A percentile compares a stretch with the other conserved stretches of the same genome.
Conservation (phyloP, 345 rosid species). For the Arabidopsis arenosa region DNA sequence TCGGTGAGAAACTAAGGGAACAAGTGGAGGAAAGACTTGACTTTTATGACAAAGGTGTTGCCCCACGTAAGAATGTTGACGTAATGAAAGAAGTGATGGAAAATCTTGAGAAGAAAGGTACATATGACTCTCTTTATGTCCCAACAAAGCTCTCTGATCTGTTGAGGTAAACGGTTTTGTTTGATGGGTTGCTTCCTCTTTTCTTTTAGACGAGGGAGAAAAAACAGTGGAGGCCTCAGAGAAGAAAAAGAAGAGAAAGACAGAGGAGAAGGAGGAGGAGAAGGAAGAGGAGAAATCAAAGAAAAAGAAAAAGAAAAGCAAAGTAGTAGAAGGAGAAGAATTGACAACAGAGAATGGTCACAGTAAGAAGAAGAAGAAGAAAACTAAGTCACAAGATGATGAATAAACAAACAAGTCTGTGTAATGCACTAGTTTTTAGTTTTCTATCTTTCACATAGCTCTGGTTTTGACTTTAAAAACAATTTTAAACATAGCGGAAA, state of each 20-base stretch:
- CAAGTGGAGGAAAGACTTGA: constrained; percentile 95
- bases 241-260: constrained; percentile 52
- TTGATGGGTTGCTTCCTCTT: constrained; percentile 10
- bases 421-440: not conserved
- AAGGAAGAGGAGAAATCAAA: constrained; percentile 43
- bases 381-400: constrained; percentile 48
- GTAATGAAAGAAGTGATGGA: constrained; percentile 87
- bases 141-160: constrained; percentile 12
- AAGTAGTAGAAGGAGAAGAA: constrained; percentile 54
- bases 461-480: constrained; percentile 6
- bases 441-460: constrained; percentile 3
- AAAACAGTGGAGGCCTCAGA: constrained; percentile 51
- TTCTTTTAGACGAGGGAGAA: constrained; percentile 51
- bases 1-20: constrained; percentile 91
- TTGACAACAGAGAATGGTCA: constrained; percentile 43
- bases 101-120: constrained; percentile 61
- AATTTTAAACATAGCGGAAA: not conserved
- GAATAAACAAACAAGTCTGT: constrained; percentile 35
- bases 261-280: constrained; percentile 31
- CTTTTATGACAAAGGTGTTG: constrained; percentile 93
- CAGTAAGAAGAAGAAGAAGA: constrained; percentile 55
- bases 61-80: constrained; percentile 94
- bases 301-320: constrained; percentile 50
- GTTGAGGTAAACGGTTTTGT: constrained; percentile 1
- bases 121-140: not conserved